A percentile compares a stretch with the other conserved stretches of the same genome.
Evolutionary conservation across 179 eudicot genomes (phyloP).

Genomic region (Beta lomatogona): DNA sequence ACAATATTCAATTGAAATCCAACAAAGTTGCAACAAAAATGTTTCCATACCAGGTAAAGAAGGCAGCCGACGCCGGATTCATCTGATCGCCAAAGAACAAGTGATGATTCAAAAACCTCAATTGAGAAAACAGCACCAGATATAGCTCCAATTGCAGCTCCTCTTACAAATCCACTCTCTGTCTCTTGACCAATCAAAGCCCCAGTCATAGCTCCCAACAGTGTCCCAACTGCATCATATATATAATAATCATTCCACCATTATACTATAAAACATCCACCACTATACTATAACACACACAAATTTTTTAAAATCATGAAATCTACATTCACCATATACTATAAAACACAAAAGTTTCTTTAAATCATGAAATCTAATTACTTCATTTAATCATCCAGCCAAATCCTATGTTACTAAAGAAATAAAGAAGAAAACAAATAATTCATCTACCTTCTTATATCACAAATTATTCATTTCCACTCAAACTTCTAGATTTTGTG

Average conservation of each 20-base stretch:
- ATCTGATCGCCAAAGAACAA: conserved; percentile 88
- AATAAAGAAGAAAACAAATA: background rate
- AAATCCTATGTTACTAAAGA: background rate
- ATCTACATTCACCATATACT: background rate
- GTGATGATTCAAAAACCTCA: conserved; percentile 95
- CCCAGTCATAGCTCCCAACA: conserved; percentile 96
- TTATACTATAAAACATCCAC: background rate
- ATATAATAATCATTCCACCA: background rate
- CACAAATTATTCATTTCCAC: background rate
- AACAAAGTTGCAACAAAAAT: background rate
- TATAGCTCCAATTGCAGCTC: conserved; percentile 97
- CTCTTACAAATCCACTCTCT: conserved; percentile 97
- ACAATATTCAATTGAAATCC: background rate
- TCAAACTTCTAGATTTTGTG: no score
- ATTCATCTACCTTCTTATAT: background rate
- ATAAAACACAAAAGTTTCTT: background rate
- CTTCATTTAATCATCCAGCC: background rate
- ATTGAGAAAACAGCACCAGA: conserved; percentile 99
- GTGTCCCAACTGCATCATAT: conserved; percentile 68
- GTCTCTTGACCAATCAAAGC: conserved; percentile 98
- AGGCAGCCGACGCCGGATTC: conserved; percentile 91
- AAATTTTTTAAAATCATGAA: background rate
- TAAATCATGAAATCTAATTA: background rate
- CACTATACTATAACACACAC: no score
- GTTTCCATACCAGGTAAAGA: conserved; percentile 73